These are phyloP conservation scores for Capronia epimyces DNA, from an alignment of 2,329 filamentous ascomycete species.

Conservation along the genomic window DNA sequence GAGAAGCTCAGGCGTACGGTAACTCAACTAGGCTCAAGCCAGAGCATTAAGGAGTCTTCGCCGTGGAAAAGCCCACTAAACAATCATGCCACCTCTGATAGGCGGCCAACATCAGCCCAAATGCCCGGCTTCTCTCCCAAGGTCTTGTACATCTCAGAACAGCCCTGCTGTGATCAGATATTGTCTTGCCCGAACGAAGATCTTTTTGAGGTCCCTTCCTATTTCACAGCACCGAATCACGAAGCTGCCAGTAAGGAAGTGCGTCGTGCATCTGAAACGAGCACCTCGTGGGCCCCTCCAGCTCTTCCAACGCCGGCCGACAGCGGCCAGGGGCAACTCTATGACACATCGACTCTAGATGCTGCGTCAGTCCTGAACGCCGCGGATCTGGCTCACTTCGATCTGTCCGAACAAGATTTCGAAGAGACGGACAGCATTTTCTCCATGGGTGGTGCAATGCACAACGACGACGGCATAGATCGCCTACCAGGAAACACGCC, in stretches of 20 bases:
- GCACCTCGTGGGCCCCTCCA: background rate
- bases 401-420: background rate
- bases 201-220: background rate
- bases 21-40: background rate
- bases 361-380: background rate
- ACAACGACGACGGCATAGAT: background rate
- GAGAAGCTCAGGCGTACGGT: slow-evolving; percentile 1
- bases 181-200: background rate
- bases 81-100: background rate
- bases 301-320: background rate
- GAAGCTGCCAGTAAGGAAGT: background rate
- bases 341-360: background rate
- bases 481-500: background rate
- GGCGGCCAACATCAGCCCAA: background rate
- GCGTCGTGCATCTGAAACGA: background rate
- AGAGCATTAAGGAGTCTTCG: background rate
- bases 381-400: background rate
- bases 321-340: background rate
- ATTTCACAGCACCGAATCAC: background rate
- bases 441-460: background rate
- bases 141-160: background rate
- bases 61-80: background rate
- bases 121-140: background rate
- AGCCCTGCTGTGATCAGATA: background rate
- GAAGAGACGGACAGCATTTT: background rate